phyloP scores from a whole-genome alignment of 2,329 filamentous ascomycete genomes.

The Pseudocercospora eumusae region DNA sequence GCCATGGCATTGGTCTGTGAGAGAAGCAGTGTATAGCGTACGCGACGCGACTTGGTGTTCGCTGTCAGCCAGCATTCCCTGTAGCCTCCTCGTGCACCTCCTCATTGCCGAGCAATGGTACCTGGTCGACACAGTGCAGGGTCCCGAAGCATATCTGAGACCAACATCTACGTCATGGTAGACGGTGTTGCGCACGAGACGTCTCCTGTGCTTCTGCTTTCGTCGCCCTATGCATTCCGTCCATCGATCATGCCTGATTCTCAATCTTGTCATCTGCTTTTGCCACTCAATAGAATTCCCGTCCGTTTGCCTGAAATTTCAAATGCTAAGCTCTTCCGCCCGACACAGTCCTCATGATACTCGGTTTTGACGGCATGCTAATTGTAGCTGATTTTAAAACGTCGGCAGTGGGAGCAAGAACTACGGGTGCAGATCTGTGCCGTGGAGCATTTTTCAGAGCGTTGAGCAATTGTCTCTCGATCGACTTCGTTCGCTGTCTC shows the following conservation, averaged over 20 bases:
- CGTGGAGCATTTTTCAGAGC: not conserved
- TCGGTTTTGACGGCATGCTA: not conserved
- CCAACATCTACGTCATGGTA: slow-evolving; percentile 2
- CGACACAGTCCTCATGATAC: not conserved
- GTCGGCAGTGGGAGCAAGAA: slow-evolving; percentile 1
- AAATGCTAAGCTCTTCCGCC: not conserved
- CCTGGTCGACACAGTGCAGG: not conserved
- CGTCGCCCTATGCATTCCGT: not conserved
- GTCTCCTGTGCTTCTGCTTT: not conserved
- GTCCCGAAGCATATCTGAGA: not conserved
- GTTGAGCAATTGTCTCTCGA: not conserved
- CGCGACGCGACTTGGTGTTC: not conserved
- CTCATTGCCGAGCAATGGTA: not conserved
- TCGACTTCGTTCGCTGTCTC: not conserved
- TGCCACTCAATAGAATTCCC: not conserved
- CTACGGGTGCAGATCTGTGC: not conserved
- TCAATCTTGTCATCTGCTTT: not conserved
- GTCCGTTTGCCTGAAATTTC: not conserved
- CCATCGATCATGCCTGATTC: not conserved
- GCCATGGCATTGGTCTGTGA: not conserved
- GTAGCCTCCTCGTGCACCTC: not conserved
- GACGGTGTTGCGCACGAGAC: not conserved
- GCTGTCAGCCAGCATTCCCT: not conserved
- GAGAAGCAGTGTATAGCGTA: not conserved
- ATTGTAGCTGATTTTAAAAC: not conserved